Base-by-base conservation (phyloP, 495 filamentous ascomycete species). In the Pseudevernia furfuracea region DNA sequence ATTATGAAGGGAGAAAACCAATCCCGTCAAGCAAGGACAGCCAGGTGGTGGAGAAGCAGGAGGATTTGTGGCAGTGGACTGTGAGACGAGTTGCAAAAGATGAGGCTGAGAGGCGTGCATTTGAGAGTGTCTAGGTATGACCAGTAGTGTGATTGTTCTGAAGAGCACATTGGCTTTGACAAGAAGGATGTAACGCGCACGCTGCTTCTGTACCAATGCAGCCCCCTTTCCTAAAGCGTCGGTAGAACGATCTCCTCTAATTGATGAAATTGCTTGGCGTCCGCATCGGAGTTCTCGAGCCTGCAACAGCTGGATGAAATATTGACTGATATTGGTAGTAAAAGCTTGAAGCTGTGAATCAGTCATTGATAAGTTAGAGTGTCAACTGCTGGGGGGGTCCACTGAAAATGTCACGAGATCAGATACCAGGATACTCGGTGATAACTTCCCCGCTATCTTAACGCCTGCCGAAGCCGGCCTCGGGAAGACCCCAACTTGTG, bases 51-150 rank as follows among this genome's bases (percentile, higher is more conserved):
- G 65, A 46, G 34, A 78, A 78, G 64, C 77, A 78, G 68, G 79
- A 81, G 34, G 75, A 79, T 69, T 66, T 80, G 57, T 82, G 77
- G 76, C 66, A 70, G 60, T 82, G 77, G 77, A 84, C 79, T 23
- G 70, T 83, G 52, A 72, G 75, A 52, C 66, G 73, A 46, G 69
- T 79, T 14, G 77, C 71, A 25, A 66, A 66, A 66, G 68, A 74
- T 48, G 71, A 75, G 15, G 66, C 66, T 14, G 75, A 79, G 65
- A 65, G 49, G 53, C 65, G 56, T 7, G 61, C 66, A 4, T 77
- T 81, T 62, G 71, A 70, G 58, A 62, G 55, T 25, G 43, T 65
- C 55, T 65, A 63, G 52, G n/a, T n/a, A n/a, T n/a, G n/a, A n/a
- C n/a, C n/a, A n/a, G n/a, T n/a, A n/a, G n/a, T n/a, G n/a, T n/a